Percentiles rank a stretch among this genome's conserved stretches.
Conservation (phyloP, 306 rosid genomes). For the Rosa multiflora region DNA sequence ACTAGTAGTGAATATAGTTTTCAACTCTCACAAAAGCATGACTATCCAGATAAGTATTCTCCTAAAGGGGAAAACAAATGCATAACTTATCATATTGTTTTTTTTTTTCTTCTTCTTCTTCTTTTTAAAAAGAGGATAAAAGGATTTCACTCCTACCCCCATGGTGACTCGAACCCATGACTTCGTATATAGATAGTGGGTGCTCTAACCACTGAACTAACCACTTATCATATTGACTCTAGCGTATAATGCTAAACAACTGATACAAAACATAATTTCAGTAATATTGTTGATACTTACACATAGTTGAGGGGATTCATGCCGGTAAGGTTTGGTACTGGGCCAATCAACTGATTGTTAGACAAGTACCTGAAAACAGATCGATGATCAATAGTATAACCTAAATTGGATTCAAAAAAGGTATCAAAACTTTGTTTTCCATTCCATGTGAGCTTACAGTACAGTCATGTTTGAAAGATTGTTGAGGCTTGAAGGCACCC, state of each 20-base stretch:
- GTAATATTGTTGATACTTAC: background rate
- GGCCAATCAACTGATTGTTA: no score
- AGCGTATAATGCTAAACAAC: background rate
- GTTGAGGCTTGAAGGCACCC: slow-evolving; percentile 47
- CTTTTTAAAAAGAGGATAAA: no score
- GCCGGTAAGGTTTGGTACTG: background rate
- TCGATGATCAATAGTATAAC: background rate
- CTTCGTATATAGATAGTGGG: no score
- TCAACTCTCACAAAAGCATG: background rate
- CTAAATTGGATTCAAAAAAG: slow-evolving; percentile 11
- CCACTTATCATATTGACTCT: background rate
- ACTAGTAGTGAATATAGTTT: no score
- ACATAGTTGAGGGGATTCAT: no score
- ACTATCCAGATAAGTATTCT: background rate
- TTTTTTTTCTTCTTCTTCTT: no score
- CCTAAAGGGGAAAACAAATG: background rate
- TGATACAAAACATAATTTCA: background rate
- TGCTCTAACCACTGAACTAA: no score
- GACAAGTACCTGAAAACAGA: slow-evolving; percentile 36
- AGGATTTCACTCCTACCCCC: no score
- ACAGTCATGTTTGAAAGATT: slow-evolving; percentile 37
- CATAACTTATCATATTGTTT: background rate
- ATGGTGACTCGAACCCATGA: no score
- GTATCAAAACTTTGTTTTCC: slow-evolving; percentile 1
- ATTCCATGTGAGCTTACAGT: slow-evolving; percentile 41